Conservation (phyloP, 192 early-diverging fungal species). For the Coemansia sp. region DNA sequence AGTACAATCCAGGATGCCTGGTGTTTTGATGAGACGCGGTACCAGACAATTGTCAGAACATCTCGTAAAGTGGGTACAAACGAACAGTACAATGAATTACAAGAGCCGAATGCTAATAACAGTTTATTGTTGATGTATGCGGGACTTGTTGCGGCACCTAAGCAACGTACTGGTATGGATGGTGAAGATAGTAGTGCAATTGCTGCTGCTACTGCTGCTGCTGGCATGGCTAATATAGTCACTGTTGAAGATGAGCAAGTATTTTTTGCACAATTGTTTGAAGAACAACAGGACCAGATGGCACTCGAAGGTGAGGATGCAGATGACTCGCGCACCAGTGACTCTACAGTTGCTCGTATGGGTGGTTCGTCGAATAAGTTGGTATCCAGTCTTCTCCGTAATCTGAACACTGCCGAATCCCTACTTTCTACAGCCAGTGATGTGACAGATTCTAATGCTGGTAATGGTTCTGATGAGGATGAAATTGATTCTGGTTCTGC, state of each 20-base stretch:
- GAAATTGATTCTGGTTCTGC: conserved; percentile 1
- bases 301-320: conserved; percentile 57
- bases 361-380: conserved; percentile 24
- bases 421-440: conserved; percentile 39
- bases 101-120: conserved; percentile 6
- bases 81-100: background rate
- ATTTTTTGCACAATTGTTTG: conserved; percentile 79
- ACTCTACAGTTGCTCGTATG: conserved; percentile 5
- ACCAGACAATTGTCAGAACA: conserved; percentile 30
- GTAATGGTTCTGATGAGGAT: conserved; percentile 46
- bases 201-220: conserved; percentile 48
- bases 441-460: conserved; percentile 23
- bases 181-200: conserved; percentile 46
- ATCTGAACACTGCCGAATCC: conserved; percentile 33
- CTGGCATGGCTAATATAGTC: conserved; percentile 61
- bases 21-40: conserved; percentile 58
- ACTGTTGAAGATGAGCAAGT: conserved; percentile 83
- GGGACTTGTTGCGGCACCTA: conserved; percentile 53
- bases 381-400: conserved; percentile 32
- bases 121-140: conserved; percentile 39
- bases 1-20: conserved; percentile 61
- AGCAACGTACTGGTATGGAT: conserved; percentile 63
- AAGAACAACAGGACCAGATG: conserved; percentile 62
- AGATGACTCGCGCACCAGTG: conserved; percentile 11
- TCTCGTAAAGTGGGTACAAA: background rate